A percentile compares a stretch with the other conserved stretches of the same genome.
phyloP scores from a whole-genome alignment of 805 yeast genomes.

The Candida awuae region DNA sequence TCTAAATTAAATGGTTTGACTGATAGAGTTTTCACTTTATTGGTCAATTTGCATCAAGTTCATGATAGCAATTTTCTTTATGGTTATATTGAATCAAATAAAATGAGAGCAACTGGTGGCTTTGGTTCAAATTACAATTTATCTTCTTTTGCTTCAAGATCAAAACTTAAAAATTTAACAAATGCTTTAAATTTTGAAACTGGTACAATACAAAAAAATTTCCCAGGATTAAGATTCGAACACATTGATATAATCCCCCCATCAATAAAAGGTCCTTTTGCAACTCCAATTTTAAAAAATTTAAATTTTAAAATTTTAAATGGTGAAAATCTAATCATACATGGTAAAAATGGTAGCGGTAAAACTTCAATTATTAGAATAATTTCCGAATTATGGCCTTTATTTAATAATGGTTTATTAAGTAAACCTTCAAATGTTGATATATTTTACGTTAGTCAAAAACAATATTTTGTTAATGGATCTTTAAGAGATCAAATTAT shows the following conservation, averaged over 20 bases:
- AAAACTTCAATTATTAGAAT: conserved; percentile 80
- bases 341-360: conserved; percentile 88
- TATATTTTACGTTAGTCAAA: conserved; percentile 74
- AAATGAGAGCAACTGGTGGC: conserved; percentile 18
- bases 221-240: conserved; percentile 75
- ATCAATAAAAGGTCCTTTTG: conserved; percentile 46
- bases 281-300: conserved; percentile 52
- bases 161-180: conserved; percentile 15
- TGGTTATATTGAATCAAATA: conserved; percentile 27
- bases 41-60: conserved; percentile 73
- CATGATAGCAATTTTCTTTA: conserved; percentile 55
- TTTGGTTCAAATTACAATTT: conserved; percentile 26
- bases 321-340: conserved; percentile 64
- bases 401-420: conserved; percentile 63
- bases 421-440: conserved; percentile 69
- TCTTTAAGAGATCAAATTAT: conserved; percentile 86
- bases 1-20: conserved; percentile 90
- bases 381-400: conserved; percentile 87
- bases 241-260: conserved; percentile 80
- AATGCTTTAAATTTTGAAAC: conserved; percentile 37
- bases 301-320: conserved; percentile 53
- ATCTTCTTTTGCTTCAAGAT: conserved; percentile 26
- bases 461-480: conserved; percentile 73
- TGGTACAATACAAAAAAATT: conserved; percentile 75
- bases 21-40: conserved; percentile 68